A percentile compares a stretch with the other conserved stretches of the same genome.
Evolutionary conservation across 2,329 filamentous ascomycete species (phyloP).

Genomic region (Hypoxylon sp.): DNA sequence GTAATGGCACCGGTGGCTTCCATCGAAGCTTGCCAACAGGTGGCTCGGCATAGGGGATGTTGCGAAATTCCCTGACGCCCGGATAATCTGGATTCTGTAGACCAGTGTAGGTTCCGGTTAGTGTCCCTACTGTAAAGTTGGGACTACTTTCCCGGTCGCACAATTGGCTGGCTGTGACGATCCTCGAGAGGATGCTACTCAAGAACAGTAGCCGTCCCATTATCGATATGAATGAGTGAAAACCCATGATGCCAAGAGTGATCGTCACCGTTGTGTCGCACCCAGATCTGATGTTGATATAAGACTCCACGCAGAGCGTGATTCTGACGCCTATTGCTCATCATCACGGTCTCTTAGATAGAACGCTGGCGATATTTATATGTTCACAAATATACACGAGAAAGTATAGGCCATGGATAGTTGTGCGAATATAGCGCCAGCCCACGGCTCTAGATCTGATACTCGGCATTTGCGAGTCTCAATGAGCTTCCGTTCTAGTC

Average conservation of each 20-base stretch:
- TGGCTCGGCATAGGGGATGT: constrained; percentile 70
- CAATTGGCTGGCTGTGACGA: constrained; percentile 10
- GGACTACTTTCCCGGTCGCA: constrained; percentile 16
- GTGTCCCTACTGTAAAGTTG: constrained; percentile 45
- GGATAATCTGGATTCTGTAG: constrained; percentile 43
- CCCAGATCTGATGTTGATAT: background rate
- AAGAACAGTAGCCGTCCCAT: constrained; percentile 37
- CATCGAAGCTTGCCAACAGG: constrained; percentile 67
- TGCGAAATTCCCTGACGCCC: constrained; percentile 53
- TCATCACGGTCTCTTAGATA: constrained; percentile 1
- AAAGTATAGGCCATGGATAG: background rate
- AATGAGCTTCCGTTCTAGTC: constrained; percentile 21
- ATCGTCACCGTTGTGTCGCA: constrained; percentile 6
- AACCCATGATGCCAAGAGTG: constrained; percentile 13
- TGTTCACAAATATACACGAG: background rate
- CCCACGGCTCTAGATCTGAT: background rate
- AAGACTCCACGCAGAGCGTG: background rate
- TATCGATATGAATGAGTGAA: constrained; percentile 13
- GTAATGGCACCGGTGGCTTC: constrained; percentile 54
- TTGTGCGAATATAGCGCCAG: background rate
- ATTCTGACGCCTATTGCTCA: background rate
- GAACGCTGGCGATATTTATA: constrained; percentile 26
- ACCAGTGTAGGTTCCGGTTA: constrained; percentile 48
- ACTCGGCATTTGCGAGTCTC: constrained; percentile 33
- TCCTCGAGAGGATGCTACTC: constrained; percentile 21